Base-by-base conservation (phyloP, 176 grass and related monocot genomes). In the Calamus simplicifolius region DNA sequence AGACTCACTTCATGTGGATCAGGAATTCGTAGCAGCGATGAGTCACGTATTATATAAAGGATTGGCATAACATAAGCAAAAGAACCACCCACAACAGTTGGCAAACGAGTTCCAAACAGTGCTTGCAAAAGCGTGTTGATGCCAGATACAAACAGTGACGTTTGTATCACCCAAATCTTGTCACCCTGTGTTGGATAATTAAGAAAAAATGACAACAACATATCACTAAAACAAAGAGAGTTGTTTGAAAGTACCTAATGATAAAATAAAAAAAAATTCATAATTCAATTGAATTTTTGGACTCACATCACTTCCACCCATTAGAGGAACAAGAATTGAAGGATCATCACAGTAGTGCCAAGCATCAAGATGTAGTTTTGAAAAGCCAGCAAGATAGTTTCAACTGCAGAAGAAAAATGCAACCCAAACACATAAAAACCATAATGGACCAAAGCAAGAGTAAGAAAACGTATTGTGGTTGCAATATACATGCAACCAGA, bases 41-140 rank as follows among this genome's bases (percentile, higher is more conserved):
- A 76, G 38, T 83, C 80, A 25, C 51, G 49, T 62, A 77, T 83
- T 51, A 83, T 77, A 57, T 83, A 83, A 68, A 83, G 68, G 62
- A 83, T 77, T 29, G 80, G 80, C 63, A 83, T 68, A 50, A 83
- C 74, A 77, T 73, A 83, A 50, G 80, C 62, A 48, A 83, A n/a
- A 63, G 80, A 83, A 38, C 80, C 80, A 67, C 80, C 74, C 17
- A 83, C 65, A 51, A 83, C 57, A 62, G 73, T 73, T 19, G 80
- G 80, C 25, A 83, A 60, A 61, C 80, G 71, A 19, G 80, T 83
- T 31, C 80, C 80, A 56, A 83, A 83, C 49, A 83, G 67, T 72
- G 80, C 56, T 77, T 83, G 80, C 64, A 83, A 66, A 66, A 83
- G 73, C 4, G 80, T 83, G 61, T 77, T 77, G 38, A 83, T 66